Conservation (phyloP, 140 eudicot genomes). For the Flaveria floridana region DNA sequence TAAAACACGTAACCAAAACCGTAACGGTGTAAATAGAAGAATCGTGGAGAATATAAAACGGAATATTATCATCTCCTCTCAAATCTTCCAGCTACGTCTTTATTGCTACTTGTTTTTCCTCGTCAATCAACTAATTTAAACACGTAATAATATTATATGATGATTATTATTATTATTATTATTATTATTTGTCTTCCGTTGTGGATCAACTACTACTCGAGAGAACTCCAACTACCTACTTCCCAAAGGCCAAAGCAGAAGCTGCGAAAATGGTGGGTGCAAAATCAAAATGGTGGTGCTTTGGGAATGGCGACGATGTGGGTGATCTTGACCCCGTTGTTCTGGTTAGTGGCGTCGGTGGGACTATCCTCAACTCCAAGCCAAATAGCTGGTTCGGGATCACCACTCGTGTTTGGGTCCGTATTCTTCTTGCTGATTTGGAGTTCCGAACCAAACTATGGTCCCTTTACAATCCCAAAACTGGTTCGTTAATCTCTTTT, state of each 20-base stretch:
- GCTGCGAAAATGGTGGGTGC: background rate
- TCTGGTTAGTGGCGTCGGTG: constrained; percentile 77
- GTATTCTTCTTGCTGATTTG: constrained; percentile 75
- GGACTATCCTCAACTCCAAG: constrained; percentile 66
- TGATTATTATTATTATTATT: too few species aligned
- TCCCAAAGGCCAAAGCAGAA: background rate
- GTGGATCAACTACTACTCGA: background rate
- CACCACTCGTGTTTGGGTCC: constrained; percentile 83
- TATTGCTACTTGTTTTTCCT: too few species aligned
- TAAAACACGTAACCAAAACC: too few species aligned
- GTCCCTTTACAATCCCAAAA: constrained; percentile 72
- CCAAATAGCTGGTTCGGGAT: constrained; percentile 43
- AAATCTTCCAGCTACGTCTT: too few species aligned
- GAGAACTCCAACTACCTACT: background rate
- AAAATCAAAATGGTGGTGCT: constrained; percentile 47
- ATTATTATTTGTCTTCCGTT: background rate
- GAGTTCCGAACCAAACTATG: constrained; percentile 73
- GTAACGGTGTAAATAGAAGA: too few species aligned
- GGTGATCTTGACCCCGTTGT: constrained; percentile 72
- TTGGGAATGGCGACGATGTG: constrained; percentile 33
- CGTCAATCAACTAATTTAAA: too few species aligned
- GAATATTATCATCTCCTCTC: too few species aligned
- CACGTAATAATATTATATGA: too few species aligned
- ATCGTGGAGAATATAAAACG: too few species aligned
- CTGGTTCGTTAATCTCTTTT: constrained; percentile 43